Base-by-base conservation (phyloP, 164 flowering plant genomes). In the Stephania cephalantha region DNA sequence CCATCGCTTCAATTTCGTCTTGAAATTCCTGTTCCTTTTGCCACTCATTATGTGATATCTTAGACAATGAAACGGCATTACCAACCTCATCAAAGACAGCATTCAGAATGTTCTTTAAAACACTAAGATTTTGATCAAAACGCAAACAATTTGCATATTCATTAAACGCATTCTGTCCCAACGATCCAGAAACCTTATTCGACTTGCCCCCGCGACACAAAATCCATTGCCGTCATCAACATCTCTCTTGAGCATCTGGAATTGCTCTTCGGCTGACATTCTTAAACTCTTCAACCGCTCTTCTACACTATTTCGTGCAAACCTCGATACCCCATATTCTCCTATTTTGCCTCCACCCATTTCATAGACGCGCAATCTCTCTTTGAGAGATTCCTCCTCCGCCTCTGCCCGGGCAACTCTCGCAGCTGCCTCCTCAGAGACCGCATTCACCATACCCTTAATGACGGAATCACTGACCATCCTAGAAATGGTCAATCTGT, bases 391-490 rank as follows among this genome's bases (percentile, higher is more conserved):
- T 25, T 73, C 82, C 65, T 91, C 46, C 82, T 93, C 93, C 71
- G 81, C 22, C 45, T 91, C 93, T 74, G 85, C 90, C 50, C 70
- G 61, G 64, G 84, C 84, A 72, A 91, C 82, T 80, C 69, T 83
- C 77, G 87, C 87, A 17, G 79, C 84, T n/a, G 93, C 90, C 81
- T 90, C 93, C 76, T 91, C 87, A 46, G 79, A 83, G 64, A 92
- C 84, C 4, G 93, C 98, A 82, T 53, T 87, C 18, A 90, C 90
- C 84, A 94, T 86, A 50, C 97, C 94, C 81, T 87, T 91, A 25
- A 88, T 86, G 46, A 96, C 87, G 8, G 97, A 86, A 68, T 92
- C 88, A 79, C 84, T 89, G 18, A 96, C 99, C 95, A 94, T 88
- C 80, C 95, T 82, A 6, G 98, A 91, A 35, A 96, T 79, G 9